Base-by-base conservation (phyloP, 2,329 filamentous ascomycete species). In the Aspergillus ruber region DNA sequence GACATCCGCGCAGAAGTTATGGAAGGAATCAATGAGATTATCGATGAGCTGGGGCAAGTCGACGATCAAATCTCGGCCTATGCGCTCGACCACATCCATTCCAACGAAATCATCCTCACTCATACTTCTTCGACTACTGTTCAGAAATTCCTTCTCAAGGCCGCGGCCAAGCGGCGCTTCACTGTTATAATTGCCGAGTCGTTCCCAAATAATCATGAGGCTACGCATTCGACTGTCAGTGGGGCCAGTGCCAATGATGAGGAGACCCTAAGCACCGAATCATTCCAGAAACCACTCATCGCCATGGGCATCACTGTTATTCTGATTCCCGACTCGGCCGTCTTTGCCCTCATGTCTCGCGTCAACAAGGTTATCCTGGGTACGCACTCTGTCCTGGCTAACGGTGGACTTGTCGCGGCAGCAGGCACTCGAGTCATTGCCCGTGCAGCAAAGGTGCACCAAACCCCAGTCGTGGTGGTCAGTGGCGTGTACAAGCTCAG, bases 311-410 rank as follows among this genome's bases (percentile, higher is more conserved):
- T 94, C 47, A 85, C 82, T 1, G 86, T 95, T 38, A 86, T 96
- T 57, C 80, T 88, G 50, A 84, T 97, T 47, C 83, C 88, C 39
- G 90, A 95, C 67, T 85, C 84, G 6, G 87, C 89, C 8, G 80
- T 95, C 46, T 94, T 90, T 72, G 90, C 90, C 1, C 87, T 97
- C 60, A 97, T 98, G 88, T 87, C 90, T 7, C 83, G 86, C 50
- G 88, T 96, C 58, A 94, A 91, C 76, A 96, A 96, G 73, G 91
- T 98, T 51, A 87, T 98, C 43, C 76, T 98, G 6, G 85, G 87
- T 10, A 91, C 91, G 5, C 86, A 90, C 61, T 85, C 87, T 3
- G 88, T 98, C 23, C 82, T 94, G 41, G 88, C 88, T 43, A 93
- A 95, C 60, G 93, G 93, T 44, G 87, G 87, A 6, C 80, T 95